These are phyloP conservation scores for Chaetomium globosum DNA, from an alignment of 2,329 filamentous ascomycete species.

Conservation along the genomic window DNA sequence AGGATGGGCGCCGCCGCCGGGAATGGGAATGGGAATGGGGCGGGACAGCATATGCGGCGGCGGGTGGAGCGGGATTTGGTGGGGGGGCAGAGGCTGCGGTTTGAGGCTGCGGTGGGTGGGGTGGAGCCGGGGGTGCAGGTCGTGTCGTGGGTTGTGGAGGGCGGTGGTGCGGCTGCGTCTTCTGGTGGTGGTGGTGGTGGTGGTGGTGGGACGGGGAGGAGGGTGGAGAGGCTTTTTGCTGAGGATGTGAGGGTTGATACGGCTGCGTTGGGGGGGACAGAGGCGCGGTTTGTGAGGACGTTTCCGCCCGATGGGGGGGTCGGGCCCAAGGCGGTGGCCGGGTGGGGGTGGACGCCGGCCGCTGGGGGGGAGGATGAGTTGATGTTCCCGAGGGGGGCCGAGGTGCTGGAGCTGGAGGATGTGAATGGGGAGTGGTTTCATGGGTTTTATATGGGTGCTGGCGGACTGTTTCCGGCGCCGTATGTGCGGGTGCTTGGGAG, in stretches of 20 bases:
- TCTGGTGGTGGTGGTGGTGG: too few species aligned
- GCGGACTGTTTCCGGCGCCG: constrained; percentile 77
- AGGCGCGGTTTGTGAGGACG: constrained; percentile 33
- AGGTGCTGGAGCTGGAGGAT: constrained; percentile 80
- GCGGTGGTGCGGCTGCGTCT: constrained; percentile 30
- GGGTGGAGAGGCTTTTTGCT: constrained; percentile 53
- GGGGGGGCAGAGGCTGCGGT: constrained; percentile 71
- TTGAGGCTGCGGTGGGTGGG: constrained; percentile 50
- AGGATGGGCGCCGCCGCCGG: too few species aligned
- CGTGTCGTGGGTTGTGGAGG: constrained; percentile 55
- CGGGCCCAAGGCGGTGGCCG: constrained; percentile 64
- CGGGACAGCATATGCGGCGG: constrained; percentile 33
- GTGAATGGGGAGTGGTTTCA: constrained; percentile 90
- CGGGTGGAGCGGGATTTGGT: constrained; percentile 70
- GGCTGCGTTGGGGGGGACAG: not conserved
- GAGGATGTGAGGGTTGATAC: constrained; percentile 51
- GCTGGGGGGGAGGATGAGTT: constrained; percentile 71
- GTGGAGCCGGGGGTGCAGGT: constrained; percentile 45
- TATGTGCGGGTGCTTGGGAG: constrained; percentile 57
- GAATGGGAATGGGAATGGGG: not conserved
- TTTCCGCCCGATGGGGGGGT: constrained; percentile 78
- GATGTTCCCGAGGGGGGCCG: constrained; percentile 78
- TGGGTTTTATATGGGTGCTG: constrained; percentile 79
- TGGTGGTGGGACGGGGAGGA: constrained; percentile 33
- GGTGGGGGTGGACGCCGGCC: constrained; percentile 79